Percentiles rank a stretch among this genome's conserved stretches.
Conservation (phyloP, 768 basidiomycete genomes). For the Mycena rosella region DNA sequence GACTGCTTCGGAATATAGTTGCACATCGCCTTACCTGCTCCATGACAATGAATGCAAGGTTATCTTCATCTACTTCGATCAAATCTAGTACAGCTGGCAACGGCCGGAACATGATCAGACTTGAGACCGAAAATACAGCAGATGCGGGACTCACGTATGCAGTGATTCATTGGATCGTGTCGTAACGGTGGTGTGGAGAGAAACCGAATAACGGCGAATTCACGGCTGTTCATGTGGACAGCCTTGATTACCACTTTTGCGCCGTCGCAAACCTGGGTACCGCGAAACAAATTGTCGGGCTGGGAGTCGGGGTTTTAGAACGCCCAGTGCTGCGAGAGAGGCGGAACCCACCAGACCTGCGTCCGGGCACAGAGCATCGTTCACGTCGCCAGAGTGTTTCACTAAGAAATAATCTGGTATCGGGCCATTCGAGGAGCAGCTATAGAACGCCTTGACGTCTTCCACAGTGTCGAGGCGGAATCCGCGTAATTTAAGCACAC, state of each 20-base stretch:
- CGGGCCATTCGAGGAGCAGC: slow-evolving; percentile 43
- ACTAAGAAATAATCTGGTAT: slow-evolving; percentile 34
- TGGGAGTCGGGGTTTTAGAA: slow-evolving; percentile 40
- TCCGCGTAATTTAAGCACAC: slow-evolving; percentile 61
- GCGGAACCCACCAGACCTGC: slow-evolving; percentile 70
- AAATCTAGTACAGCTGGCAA: slow-evolving; percentile 73
- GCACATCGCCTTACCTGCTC: slow-evolving; percentile 50
- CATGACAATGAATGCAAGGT: slow-evolving; percentile 79
- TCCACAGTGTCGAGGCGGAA: slow-evolving; percentile 76
- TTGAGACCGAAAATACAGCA: slow-evolving; percentile 10
- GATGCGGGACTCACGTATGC: slow-evolving; percentile 69
- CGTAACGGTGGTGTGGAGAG: slow-evolving; percentile 67
- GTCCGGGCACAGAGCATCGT: slow-evolving; percentile 77
- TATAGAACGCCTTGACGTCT: slow-evolving; percentile 73
- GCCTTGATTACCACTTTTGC: slow-evolving; percentile 75
- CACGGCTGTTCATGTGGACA: slow-evolving; percentile 72
- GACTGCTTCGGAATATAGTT: not conserved
- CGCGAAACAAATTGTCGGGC: slow-evolving; percentile 83
- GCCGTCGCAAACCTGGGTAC: slow-evolving; percentile 64
- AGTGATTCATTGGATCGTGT: slow-evolving; percentile 78
- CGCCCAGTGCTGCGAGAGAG: slow-evolving; percentile 23
- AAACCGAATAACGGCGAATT: slow-evolving; percentile 68
- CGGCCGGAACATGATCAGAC: slow-evolving; percentile 26
- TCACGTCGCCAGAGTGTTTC: slow-evolving; percentile 49
- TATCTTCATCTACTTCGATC: slow-evolving; percentile 65